Conservation (phyloP, 192 early-diverging fungal species). For the Coemansia sp. region DNA sequence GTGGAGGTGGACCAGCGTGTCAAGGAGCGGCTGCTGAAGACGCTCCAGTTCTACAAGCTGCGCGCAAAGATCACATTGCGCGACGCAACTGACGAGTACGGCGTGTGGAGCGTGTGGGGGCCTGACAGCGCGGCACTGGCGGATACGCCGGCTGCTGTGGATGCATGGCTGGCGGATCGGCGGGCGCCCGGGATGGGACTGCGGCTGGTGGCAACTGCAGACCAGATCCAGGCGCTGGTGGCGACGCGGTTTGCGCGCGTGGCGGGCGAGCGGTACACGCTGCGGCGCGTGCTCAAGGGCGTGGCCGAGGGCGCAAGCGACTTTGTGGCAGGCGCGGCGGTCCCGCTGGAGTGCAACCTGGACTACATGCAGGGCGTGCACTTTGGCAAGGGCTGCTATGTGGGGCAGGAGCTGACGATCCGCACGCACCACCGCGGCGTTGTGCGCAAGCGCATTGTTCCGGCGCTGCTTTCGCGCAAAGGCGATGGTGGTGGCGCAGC, state of each 20-base stretch:
- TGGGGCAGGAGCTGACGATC: slow-evolving; percentile 98
- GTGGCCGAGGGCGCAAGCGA: slow-evolving; percentile 90
- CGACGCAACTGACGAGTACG: slow-evolving; percentile 64
- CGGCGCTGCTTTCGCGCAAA: slow-evolving; percentile 53
- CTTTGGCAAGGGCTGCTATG: slow-evolving; percentile 97
- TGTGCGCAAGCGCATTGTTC: slow-evolving; percentile 88
- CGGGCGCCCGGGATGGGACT: slow-evolving; percentile 63
- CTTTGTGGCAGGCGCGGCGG: slow-evolving; percentile 64
- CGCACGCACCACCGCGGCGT: slow-evolving; percentile 94
- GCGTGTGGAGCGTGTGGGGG: slow-evolving; percentile 80
- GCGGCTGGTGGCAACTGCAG: slow-evolving; percentile 50
- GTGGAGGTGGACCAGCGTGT: slow-evolving; percentile 74
- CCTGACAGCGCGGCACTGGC: slow-evolving; percentile 43
- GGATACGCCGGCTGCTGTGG: slow-evolving; percentile 16
- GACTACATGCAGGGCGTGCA: slow-evolving; percentile 95
- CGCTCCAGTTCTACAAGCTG: slow-evolving; percentile 77
- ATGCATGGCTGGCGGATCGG: slow-evolving; percentile 54
- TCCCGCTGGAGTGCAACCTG: slow-evolving; percentile 91
- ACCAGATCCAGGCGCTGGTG: slow-evolving; percentile 25
- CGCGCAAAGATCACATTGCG: slow-evolving; percentile 73
- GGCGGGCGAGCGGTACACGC: slow-evolving; percentile 61
- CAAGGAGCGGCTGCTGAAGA: slow-evolving; percentile 56
- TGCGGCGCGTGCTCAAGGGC: slow-evolving; percentile 81
- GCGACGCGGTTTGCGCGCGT: slow-evolving; percentile 59
- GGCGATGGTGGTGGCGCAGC: slow-evolving; percentile 10